These are phyloP conservation scores for Teunomyces kruisii DNA, from an alignment of 805 yeast genomes.

Conservation along the genomic window DNA sequence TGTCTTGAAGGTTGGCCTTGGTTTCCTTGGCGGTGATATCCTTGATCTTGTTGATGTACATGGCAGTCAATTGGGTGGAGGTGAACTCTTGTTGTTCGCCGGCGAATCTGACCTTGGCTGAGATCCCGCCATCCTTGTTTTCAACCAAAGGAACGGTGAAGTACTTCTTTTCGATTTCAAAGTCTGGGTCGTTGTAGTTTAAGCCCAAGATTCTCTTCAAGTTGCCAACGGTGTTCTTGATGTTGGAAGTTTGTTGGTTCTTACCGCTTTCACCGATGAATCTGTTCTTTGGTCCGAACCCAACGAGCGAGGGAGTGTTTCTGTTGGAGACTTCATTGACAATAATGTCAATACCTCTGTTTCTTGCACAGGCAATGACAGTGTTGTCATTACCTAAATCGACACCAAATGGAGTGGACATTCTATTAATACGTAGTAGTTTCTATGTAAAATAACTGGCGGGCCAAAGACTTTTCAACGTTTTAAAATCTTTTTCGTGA, in stretches of 20 bases:
- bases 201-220: slow-evolving; percentile 91
- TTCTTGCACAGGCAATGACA: slow-evolving; percentile 93
- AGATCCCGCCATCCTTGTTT: slow-evolving; percentile 70
- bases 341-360: slow-evolving; percentile 97
- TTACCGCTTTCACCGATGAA: slow-evolving; percentile 94
- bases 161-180: slow-evolving; percentile 69
- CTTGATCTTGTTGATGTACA: slow-evolving; percentile 92
- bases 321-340: slow-evolving; percentile 99
- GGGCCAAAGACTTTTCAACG: slow-evolving; percentile 3
- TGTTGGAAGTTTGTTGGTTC: slow-evolving; percentile 93
- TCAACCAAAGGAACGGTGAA: slow-evolving; percentile 72
- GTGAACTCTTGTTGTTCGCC: slow-evolving; percentile 79
- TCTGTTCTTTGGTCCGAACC: slow-evolving; percentile 87
- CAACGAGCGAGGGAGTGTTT: slow-evolving; percentile 87
- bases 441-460: slow-evolving; percentile 8
- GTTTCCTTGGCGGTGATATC: slow-evolving; percentile 78
- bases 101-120: slow-evolving; percentile 80
- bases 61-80: slow-evolving; percentile 88
- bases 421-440: slow-evolving; percentile 20
- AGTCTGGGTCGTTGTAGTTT: slow-evolving; percentile 70
- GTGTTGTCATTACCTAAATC: slow-evolving; percentile 96
- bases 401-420: slow-evolving; percentile 96
- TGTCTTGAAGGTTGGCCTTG: slow-evolving; percentile 78
- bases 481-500: slow-evolving; percentile 6
- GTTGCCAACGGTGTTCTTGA: slow-evolving; percentile 94